A percentile compares a stretch with the other conserved stretches of the same genome.
phyloP scores from a whole-genome alignment of 225 moss, liverwort and hornwort genomes.

The Polytrichum formosum region DNA sequence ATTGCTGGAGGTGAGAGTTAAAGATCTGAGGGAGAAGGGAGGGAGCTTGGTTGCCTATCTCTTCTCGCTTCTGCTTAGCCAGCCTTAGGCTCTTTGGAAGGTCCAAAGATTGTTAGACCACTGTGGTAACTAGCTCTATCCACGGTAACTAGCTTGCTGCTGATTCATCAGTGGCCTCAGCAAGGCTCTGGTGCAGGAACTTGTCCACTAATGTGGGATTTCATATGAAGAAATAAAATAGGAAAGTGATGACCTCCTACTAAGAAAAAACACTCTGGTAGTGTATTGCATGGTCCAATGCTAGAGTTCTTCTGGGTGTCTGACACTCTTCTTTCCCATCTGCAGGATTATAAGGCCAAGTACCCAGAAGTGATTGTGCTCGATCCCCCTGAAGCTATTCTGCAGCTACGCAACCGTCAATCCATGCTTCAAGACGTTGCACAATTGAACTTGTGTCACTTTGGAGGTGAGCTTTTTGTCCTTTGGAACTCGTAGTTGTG shows the following conservation, averaged over 20 bases:
- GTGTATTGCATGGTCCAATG: no score
- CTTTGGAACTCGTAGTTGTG: no score
- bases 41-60: conserved; percentile 32
- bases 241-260: no score
- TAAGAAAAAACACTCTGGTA: no score
- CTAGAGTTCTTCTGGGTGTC: neutral
- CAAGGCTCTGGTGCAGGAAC: conserved; percentile 10
- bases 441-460: conserved; percentile 23
- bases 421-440: conserved; percentile 33
- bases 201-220: neutral
- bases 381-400: conserved; percentile 28
- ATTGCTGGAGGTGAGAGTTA: conserved; percentile 32
- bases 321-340: no score
- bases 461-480: conserved; percentile 11
- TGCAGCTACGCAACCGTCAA: conserved; percentile 25
- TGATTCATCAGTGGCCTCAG: conserved; percentile 5
- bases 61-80: conserved; percentile 50
- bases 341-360: conserved; percentile 22
- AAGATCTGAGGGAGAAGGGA: conserved; percentile 35
- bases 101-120: conserved; percentile 37
- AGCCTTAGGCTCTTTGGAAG: conserved; percentile 37
- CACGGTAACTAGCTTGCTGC: conserved; percentile 1
- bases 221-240: neutral
- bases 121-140: conserved; percentile 5
- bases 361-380: conserved; percentile 26